Percentiles rank a stretch among this genome's conserved stretches.
Evolutionary conservation across 257 asterid species (phyloP).

Genomic region (Plantago elongata): DNA sequence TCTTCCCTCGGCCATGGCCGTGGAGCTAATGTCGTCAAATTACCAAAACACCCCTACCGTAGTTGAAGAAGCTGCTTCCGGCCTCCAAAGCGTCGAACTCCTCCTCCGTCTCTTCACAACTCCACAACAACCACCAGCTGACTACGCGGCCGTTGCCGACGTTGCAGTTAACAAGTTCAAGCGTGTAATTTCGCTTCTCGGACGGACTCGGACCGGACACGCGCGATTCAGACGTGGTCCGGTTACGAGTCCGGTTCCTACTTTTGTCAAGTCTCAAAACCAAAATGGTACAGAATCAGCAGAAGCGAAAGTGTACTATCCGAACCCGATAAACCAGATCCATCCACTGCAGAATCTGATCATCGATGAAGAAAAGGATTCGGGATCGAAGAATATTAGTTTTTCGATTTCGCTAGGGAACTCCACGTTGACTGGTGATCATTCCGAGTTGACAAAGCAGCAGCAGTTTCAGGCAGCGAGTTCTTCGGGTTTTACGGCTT

Average conservation of each 20-base stretch:
- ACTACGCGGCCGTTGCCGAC: constrained; percentile 56
- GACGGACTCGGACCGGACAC: constrained; percentile 72
- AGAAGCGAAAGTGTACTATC: constrained; percentile 46
- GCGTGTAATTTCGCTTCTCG: constrained; percentile 55
- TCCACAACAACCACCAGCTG: constrained; percentile 24
- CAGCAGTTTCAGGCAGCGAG: constrained; percentile 30
- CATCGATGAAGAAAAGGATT: constrained; percentile 14
- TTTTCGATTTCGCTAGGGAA: constrained; percentile 47
- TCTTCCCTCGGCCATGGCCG: constrained; percentile 54
- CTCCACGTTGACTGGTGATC: constrained; percentile 59
- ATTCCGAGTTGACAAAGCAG: constrained; percentile 32
- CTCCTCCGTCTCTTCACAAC: constrained; percentile 48
- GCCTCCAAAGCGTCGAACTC: constrained; percentile 64
- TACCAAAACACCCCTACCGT: constrained; percentile 34
- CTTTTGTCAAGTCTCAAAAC: constrained; percentile 12
- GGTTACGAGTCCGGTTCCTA: constrained; percentile 14
- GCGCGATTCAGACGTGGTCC: constrained; percentile 91
- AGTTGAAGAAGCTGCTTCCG: constrained; percentile 66
- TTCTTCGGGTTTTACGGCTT: constrained; percentile 43
- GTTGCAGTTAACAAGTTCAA: constrained; percentile 58
- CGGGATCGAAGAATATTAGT: constrained; percentile 47
- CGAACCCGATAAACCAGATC: constrained; percentile 85
- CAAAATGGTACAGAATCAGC: constrained; percentile 1
- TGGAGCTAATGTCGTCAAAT: constrained; percentile 64
- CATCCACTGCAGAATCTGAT: constrained; percentile 35